phyloP scores from a whole-genome alignment of 345 rosid species.

The Durio zibethinus region DNA sequence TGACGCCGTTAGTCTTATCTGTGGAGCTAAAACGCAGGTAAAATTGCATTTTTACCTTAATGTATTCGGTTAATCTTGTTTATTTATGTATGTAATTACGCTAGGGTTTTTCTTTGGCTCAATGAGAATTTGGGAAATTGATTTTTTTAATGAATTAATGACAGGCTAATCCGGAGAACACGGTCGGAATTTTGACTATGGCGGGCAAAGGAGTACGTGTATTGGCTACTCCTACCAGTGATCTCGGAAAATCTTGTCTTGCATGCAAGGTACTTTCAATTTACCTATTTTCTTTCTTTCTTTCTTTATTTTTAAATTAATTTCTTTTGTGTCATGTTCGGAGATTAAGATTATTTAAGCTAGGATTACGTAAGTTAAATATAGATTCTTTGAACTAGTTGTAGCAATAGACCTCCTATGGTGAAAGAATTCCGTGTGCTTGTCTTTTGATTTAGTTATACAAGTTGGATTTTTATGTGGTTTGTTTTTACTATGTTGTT shows the following conservation, averaged over 20 bases:
- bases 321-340: neutral
- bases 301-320: neutral
- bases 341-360: constrained; percentile 2
- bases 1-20: constrained; percentile 71
- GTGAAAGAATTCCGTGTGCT: neutral
- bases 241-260: constrained; percentile 71
- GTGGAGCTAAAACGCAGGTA: constrained; percentile 83
- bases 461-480: neutral
- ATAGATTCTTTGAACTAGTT: neutral
- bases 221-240: constrained; percentile 70
- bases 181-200: constrained; percentile 77
- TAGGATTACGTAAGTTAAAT: too few relatives aligned
- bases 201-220: constrained; percentile 85
- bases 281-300: neutral
- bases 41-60: neutral
- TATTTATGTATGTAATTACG: neutral
- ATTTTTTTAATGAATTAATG: neutral
- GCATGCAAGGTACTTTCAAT: constrained; percentile 60
- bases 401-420: neutral
- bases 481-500: neutral
- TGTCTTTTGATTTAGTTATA: neutral
- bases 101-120: constrained; percentile 25
- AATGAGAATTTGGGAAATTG: constrained; percentile 2
- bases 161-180: constrained; percentile 85
- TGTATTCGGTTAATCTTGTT: neutral